Evolutionary conservation across 208 protist species (phyloP), one percentile per base, ranked within the genome.

Genomic region (Leishmania major): DNA sequence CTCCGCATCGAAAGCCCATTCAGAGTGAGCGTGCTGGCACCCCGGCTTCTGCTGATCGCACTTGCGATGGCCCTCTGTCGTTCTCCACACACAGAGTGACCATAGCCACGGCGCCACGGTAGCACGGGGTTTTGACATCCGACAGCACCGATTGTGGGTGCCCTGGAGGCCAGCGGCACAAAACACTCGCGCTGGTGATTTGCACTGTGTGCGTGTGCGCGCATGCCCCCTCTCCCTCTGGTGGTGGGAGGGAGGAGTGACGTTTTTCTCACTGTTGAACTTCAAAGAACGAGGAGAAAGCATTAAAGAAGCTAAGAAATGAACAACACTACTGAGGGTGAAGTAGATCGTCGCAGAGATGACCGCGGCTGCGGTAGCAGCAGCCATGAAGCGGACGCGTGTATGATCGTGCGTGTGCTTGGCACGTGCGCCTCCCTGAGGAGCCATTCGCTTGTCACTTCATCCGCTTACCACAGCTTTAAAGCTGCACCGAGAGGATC

Each of bases 291-390:
- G 25, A 31, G n/a, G 59, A 2, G 25, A 64, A 64, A 64, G 28
- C n/a, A 64, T 31, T 64, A 64, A 64, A 64, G 28, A 64, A 64
- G 59, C 59, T 28, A 64, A 64, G 59, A 64, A 64, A 64, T 64
- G 28, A 64, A 64, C 7, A 31, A 17, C 59, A 28, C 59, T 13
- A 35, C 59, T 31, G 59, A 35, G 25, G 59, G 59, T 31, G 28
- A 64, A 35, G 59, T 64, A 64, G 59, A 64, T 28, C 59, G 59
- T 31, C 28, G 59, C 3, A 64, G 59, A 64, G 59, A 64, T 35
- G 28, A 64, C 59, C 62, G 62, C 15, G 8, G 62, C 31, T 11
- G 59, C 59, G 13, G 28, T 13, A 13, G 62, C 17, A 5, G 10
- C 62, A 40, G 62, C 31, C 31, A 69, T 15, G 62, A 40, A 69